phyloP scores from a whole-genome alignment of 1,139 yeast species.

The Taphrina betulina region DNA sequence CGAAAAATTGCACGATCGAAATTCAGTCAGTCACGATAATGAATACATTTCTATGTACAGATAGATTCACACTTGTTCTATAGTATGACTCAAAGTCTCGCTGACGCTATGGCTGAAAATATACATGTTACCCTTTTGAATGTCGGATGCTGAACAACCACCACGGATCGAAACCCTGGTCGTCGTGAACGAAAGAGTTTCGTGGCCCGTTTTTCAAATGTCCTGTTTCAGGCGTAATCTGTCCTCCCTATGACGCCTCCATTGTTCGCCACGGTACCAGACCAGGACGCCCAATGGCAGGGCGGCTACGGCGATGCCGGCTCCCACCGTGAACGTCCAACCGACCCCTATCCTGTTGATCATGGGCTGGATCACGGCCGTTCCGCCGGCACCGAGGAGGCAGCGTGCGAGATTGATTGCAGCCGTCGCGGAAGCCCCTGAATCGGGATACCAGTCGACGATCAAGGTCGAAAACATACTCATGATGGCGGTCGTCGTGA shows the following conservation, averaged over 20 bases:
- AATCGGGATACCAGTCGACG: slow-evolving; percentile 61
- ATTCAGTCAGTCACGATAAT: no score
- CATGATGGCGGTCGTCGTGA: slow-evolving; percentile 54
- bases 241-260: slow-evolving; percentile 2
- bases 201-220: no score
- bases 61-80: no score
- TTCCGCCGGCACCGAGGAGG: slow-evolving; percentile 58
- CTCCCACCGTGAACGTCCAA: slow-evolving; percentile 36
- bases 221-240: no score
- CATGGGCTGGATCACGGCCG: slow-evolving; percentile 64
- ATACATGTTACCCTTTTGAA: no score
- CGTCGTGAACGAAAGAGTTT: no score
- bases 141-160: no score
- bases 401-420: slow-evolving; percentile 63
- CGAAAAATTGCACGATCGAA: no score
- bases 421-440: slow-evolving; percentile 62
- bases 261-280: slow-evolving; percentile 3
- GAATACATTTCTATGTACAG: no score
- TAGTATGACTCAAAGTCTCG: no score
- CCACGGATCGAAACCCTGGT: no score
- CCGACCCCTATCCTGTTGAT: slow-evolving; percentile 55
- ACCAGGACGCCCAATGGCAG: slow-evolving; percentile 11
- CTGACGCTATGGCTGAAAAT: no score
- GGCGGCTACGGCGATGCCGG: slow-evolving; percentile 15
- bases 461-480: slow-evolving; percentile 56